A percentile compares a stretch with the other conserved stretches of the same genome.
phyloP scores from a whole-genome alignment of 2,329 filamentous ascomycete genomes.

The Cephalotrichum gorgonifer region DNA sequence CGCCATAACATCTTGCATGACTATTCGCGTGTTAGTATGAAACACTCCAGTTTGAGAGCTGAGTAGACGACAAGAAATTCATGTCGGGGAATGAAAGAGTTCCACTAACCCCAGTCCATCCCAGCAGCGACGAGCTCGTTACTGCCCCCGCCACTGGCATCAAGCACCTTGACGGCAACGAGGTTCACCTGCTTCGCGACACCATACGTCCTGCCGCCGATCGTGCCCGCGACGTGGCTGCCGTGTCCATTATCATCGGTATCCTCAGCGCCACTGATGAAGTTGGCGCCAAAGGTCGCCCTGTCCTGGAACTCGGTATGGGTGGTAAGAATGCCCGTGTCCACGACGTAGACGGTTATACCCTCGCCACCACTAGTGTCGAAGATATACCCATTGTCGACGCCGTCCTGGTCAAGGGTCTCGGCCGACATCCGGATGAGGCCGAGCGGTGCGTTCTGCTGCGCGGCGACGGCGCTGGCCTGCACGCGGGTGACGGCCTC shows the following conservation, averaged over 20 bases:
- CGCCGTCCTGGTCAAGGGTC: conserved; percentile 13
- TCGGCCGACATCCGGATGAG: conserved; percentile 42
- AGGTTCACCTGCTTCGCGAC: conserved; percentile 48
- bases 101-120: conserved; percentile 36
- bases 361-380: conserved; percentile 40
- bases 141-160: conserved; percentile 24
- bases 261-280: conserved; percentile 33
- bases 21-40: conserved; percentile 9
- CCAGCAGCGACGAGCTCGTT: conserved; percentile 41
- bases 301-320: conserved; percentile 49
- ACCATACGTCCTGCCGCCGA: conserved; percentile 49
- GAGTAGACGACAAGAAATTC: not conserved
- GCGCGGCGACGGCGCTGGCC: conserved; percentile 30
- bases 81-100: not conserved
- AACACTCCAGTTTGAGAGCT: not conserved
- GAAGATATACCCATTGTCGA: conserved; percentile 33
- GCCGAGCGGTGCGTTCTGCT: conserved; percentile 42
- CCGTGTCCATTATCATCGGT: conserved; percentile 53
- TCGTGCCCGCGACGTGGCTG: conserved; percentile 53
- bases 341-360: conserved; percentile 54
- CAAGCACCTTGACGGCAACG: conserved; percentile 53
- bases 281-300: conserved; percentile 42
- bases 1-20: conserved; percentile 33
- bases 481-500: conserved; percentile 42
- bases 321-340: conserved; percentile 49